Evolutionary conservation across 192 early-diverging fungal genomes (phyloP), one percentile per base, ranked within the genome.

Genomic region (Mortierella alpina): DNA sequence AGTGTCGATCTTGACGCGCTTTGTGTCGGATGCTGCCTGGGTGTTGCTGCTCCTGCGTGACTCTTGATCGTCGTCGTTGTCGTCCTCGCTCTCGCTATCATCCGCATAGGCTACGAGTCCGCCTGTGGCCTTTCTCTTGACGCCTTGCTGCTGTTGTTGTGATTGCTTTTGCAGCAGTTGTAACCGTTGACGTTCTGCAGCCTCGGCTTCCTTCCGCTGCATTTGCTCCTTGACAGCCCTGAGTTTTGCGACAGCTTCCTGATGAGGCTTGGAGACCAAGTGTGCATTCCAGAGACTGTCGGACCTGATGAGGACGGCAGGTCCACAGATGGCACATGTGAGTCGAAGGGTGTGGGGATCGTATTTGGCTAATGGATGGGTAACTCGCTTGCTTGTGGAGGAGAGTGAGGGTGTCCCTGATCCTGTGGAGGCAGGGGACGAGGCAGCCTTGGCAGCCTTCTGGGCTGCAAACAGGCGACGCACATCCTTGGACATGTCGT

Each of bases 281-380:
- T 88, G 87, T 17, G 85, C 75, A 48, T 69, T 73, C 87, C 87
- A 88, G 5, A 88, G 68, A 11, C 53, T 68, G 47, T 86, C 85
- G 23, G 60, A 79, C 59, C 85, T 88, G 22, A 83, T 77, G 54
- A 66, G 66, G 2, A 83, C 66, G 0, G 40, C 47, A 0, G 72
- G 63, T 39, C 83, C 73, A 74, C 87, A 88, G 23, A 86, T 77
- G 59, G 78, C 75, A 66, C 87, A 88, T 15, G 80, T 73, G 23
- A 88, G 63, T 11, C 82, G 75, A 40, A 81, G 75, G 31, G 73
- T 69, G 14, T 73, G 74, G 44, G 70, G 59, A 73, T 88, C 87
- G 56, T 88, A 88, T 67, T 86, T 86, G 7, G 87, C 87, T 22
- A 86, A 68, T 2, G 85, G 85, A 57, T 88, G 87, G 48, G 78